Base-by-base conservation (phyloP, 352 stramenopile genomes). In the Pythium scleroteichum region DNA sequence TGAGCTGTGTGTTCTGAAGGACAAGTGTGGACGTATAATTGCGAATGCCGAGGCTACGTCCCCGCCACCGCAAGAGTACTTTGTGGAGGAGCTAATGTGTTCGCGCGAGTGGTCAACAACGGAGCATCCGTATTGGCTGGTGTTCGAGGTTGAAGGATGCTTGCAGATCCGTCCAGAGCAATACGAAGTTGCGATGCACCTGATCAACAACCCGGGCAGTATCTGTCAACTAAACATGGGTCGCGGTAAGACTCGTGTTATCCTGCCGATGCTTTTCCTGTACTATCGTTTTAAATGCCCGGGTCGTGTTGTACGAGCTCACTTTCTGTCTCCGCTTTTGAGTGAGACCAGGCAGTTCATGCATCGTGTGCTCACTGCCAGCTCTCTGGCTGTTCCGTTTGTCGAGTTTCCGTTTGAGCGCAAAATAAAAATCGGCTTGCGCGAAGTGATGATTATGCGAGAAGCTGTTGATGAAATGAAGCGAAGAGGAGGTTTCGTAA, bases 151-250 rank as follows among this genome's bases (percentile, higher is more conserved):
- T 1, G 88, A 95, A 73, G 79, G 83, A 8, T 23, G 66, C 16
- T 54, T 96, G 16, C 80, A 92, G 61, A 96, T 95, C 35, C 75
- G 82, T 0, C 76, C 73, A 20, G 81, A 91, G 32, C 86, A 96
- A 54, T 91, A 76, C 48, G 64, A 85, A 4, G 70, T 94, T 24
- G 76, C 82, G 13, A 56, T 73, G 16, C 80, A 95, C 48, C 60
- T 96, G 20, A 84, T 95, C 33, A 29, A 83, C 9, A 68, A 77
- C 17, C 74, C 75, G 16, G 72, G 80, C 27, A 70, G 78, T 2
- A 76, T 95, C 17, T 87, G 82, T n/a, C 85, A 96, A 50, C 71
- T 96, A 5, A 95, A 95, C 59, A 95, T 95, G 85, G 88, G 86
- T 0, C 68, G 82, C n/a, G 88, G 88, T 9, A 94, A 95, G 68